phyloP scores from a whole-genome alignment of 768 basidiomycete genomes.

The Amanita molliuscula region DNA sequence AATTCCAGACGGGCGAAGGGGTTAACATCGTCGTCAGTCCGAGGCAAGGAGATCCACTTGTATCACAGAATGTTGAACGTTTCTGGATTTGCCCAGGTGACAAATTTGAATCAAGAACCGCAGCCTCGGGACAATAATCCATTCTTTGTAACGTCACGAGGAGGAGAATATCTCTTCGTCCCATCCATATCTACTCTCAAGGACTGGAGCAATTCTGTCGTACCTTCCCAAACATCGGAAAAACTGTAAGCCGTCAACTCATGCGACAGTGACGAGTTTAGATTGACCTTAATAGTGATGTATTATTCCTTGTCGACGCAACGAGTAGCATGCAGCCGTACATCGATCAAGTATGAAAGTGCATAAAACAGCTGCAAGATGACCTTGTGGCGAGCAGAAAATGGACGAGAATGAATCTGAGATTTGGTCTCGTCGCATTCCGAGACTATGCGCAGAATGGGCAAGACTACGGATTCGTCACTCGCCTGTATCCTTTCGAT shows the following conservation, averaged over 20 bases:
- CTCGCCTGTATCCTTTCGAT: not conserved
- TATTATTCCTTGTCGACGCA: not conserved
- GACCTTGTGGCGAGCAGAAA: not conserved
- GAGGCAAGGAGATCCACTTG: no score
- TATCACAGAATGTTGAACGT: no score
- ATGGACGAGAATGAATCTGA: not conserved
- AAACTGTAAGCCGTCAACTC: no score
- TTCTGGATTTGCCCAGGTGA: no score
- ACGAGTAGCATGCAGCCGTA: not conserved
- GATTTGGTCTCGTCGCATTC: not conserved
- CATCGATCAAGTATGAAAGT: not conserved
- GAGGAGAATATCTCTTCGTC: conserved; percentile 18
- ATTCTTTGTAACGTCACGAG: conserved; percentile 10
- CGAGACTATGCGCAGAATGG: not conserved
- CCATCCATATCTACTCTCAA: conserved; percentile 14
- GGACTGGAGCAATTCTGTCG: not conserved
- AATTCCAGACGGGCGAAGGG: no score
- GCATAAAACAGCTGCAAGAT: not conserved
- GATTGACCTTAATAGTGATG: not conserved
- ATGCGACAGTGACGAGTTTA: no score
- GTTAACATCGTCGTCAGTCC: no score
- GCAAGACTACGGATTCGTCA: conserved; percentile 12
- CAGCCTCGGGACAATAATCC: no score
- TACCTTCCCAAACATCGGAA: no score
- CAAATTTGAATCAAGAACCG: no score